Base-by-base conservation (phyloP, 106 monocot genomes). In the Dendrobium officinale region DNA sequence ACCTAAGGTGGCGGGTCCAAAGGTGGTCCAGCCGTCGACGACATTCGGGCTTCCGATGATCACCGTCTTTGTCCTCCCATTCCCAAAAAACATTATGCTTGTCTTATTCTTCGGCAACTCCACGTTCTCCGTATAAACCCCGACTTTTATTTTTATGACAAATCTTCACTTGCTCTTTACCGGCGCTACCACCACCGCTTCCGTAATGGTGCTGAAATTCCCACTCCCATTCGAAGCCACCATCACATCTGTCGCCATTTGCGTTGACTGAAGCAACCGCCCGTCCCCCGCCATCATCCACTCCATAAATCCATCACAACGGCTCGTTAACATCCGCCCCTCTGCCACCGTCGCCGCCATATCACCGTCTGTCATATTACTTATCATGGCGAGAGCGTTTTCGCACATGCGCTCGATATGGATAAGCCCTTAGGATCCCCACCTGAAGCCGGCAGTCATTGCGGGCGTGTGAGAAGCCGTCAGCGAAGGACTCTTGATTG, bases 1-100 rank as follows among this genome's bases (percentile, higher is more conserved):
- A 89, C 89, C 86, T 45, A 89, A 77, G 56, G 89, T 85, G 42
- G 89, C 89, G 26, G 89, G 77, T 4, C 51, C 43, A 83, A 86
- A 89, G 0, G 89, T 89, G 48, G 82, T 85, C 55, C 72, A 77
- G 4, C 89, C 89, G 47, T 85, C 87, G 44, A 80, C 80, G 8
- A 89, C 82, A 75, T 85, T 89, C 33, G 78, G 77, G 79, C 58
- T 79, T 31, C 83, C 83, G 45, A 74, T 79, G 73, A 84, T 75
- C 41, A 79, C 37, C 9, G 83, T 79, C 61, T 79, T 75, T 11
- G 74, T 64, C 74, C 43, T 44, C 33, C 83, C 83, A 5, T 84
- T 79, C 8, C 83, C 83, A 5, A 59, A 17, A 43, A 84, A 59
- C 59, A 49, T 84, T 2, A 84, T 9, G 11, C 79, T 84, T 6